Percentiles rank a stretch among this genome's conserved stretches.
Conservation (phyloP, 805 yeast species). For the Ogataea naganishii region DNA sequence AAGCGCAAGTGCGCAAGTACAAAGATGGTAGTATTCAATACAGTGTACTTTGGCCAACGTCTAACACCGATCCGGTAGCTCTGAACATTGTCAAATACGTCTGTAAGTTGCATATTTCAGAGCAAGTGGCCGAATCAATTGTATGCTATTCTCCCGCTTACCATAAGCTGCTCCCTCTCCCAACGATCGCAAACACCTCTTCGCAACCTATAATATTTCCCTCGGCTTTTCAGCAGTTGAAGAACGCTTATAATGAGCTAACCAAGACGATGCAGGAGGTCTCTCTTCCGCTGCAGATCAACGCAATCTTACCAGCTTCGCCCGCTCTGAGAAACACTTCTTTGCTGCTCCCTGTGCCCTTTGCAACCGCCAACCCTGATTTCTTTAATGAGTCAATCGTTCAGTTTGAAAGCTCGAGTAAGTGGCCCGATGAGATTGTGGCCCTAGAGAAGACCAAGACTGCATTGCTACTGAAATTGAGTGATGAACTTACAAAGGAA, state of each 20-base stretch:
- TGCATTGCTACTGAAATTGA: slow-evolving; percentile 72
- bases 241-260: slow-evolving; percentile 43
- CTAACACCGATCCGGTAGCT: slow-evolving; percentile 52
- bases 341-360: slow-evolving; percentile 71
- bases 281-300: slow-evolving; percentile 63
- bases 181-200: slow-evolving; percentile 46
- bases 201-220: slow-evolving; percentile 40
- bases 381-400: slow-evolving; percentile 73
- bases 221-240: slow-evolving; percentile 31
- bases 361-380: slow-evolving; percentile 64
- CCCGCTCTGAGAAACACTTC: slow-evolving; percentile 72
- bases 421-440: slow-evolving; percentile 90
- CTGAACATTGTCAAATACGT: slow-evolving; percentile 56
- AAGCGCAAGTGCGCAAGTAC: slow-evolving; percentile 80
- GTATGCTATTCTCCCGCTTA: slow-evolving; percentile 33
- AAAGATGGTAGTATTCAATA: slow-evolving; percentile 87
- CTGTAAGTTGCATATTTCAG: slow-evolving; percentile 51
- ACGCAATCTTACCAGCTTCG: slow-evolving; percentile 66
- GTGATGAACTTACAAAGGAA: slow-evolving; percentile 34
- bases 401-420: slow-evolving; percentile 82
- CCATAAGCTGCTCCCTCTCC: slow-evolving; percentile 46
- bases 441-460: slow-evolving; percentile 86
- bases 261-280: slow-evolving; percentile 35
- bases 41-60: slow-evolving; percentile 77
- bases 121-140: slow-evolving; percentile 28